phyloP scores from a whole-genome alignment of 306 rosid genomes.

The Lupinus albus region DNA sequence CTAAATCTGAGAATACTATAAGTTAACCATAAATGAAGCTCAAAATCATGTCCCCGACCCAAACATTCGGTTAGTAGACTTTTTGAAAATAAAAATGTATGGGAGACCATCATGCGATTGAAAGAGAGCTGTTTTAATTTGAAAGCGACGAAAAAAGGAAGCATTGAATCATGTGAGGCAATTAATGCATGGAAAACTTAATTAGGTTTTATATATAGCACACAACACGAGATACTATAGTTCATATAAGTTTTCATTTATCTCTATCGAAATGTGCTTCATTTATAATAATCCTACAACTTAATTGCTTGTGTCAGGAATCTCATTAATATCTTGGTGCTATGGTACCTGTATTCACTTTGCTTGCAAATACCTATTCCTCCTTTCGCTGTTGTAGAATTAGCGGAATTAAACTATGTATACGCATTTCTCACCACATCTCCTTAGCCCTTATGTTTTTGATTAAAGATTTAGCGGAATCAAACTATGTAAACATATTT shows the following conservation, averaged over 20 bases:
- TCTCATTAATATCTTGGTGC: conserved; percentile 54
- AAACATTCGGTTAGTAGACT: background rate
- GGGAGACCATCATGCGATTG: conserved; percentile 47
- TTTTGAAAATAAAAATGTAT: conserved; percentile 21
- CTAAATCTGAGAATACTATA: too few relatives aligned
- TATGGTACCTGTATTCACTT: conserved; percentile 25
- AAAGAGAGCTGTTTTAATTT: conserved; percentile 53
- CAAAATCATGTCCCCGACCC: too few relatives aligned
- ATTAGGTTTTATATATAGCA: conserved; percentile 41
- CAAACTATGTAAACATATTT: too few relatives aligned
- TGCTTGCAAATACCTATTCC: background rate
- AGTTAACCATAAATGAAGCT: too few relatives aligned
- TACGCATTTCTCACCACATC: too few relatives aligned
- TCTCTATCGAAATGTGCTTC: conserved; percentile 53
- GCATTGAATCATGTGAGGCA: conserved; percentile 70
- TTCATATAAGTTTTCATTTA: conserved; percentile 30
- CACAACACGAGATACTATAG: background rate
- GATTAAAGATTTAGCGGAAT: too few relatives aligned
- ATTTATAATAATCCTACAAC: conserved; percentile 58
- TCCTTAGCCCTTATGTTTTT: too few relatives aligned
- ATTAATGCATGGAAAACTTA: conserved; percentile 55
- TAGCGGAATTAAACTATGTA: too few relatives aligned
- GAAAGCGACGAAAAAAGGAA: conserved; percentile 55
- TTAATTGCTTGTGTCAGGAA: conserved; percentile 76
- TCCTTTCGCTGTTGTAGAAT: too few relatives aligned